phyloP scores from a whole-genome alignment of 1,284 basidiomycete species.

The Fereydounia khargensis region DNA sequence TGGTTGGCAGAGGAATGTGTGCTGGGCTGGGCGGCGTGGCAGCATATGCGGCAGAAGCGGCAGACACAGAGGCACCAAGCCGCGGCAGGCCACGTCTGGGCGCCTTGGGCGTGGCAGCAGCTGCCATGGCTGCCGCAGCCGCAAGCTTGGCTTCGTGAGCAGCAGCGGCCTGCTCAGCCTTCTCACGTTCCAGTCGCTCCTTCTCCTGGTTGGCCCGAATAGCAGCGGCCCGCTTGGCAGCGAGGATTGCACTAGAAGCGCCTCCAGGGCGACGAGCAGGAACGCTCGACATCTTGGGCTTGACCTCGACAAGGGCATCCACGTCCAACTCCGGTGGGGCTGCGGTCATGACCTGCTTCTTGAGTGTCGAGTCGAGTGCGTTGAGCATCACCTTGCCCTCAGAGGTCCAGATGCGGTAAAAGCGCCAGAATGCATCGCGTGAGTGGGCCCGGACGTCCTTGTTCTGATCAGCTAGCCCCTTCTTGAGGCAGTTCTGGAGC shows the following conservation, averaged over 20 bases:
- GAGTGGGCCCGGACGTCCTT: slow-evolving; percentile 74
- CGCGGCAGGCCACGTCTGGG: too few species aligned
- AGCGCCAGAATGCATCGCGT: slow-evolving; percentile 76
- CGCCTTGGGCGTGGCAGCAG: slow-evolving; percentile 2
- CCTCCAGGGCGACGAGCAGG: slow-evolving; percentile 23
- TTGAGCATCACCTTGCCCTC: slow-evolving; percentile 68
- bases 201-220: slow-evolving; percentile 29
- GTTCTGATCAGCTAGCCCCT: slow-evolving; percentile 74
- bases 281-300: slow-evolving; percentile 9
- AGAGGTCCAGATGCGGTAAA: slow-evolving; percentile 73
- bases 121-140: slow-evolving; percentile 9
- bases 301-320: slow-evolving; percentile 11
- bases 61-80: too few species aligned
- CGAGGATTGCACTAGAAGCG: slow-evolving; percentile 44
- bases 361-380: slow-evolving; percentile 68
- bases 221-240: slow-evolving; percentile 50
- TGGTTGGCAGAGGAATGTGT: slow-evolving; percentile 21
- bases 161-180: slow-evolving; percentile 27
- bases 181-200: slow-evolving; percentile 33
- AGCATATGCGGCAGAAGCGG: slow-evolving; percentile 8
- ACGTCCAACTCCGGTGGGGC: slow-evolving; percentile 16
- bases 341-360: slow-evolving; percentile 79
- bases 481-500: slow-evolving; percentile 69
- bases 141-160: slow-evolving; percentile 25
- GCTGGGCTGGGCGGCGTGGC: slow-evolving; percentile 2